phyloP scores from a whole-genome alignment of 2,329 filamentous ascomycete species.

The Clonostachys byssicola region DNA sequence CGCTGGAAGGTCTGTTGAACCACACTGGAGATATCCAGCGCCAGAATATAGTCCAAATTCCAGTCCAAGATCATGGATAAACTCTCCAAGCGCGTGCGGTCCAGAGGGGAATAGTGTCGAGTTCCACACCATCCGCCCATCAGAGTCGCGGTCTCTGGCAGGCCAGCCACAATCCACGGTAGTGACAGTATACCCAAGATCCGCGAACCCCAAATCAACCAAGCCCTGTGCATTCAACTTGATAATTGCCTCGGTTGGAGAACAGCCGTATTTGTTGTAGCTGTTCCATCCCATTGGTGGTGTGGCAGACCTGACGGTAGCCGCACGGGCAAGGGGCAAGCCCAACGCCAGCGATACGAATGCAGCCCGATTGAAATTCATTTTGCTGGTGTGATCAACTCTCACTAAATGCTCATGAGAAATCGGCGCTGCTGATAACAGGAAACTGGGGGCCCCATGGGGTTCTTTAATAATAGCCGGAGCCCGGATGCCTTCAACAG shows the following conservation, averaged over 20 bases:
- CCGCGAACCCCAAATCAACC: slow-evolving; percentile 42
- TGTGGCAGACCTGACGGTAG: slow-evolving; percentile 7
- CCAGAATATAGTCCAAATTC: slow-evolving; percentile 53
- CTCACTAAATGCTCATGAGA: too few species aligned
- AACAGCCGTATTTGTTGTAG: slow-evolving; percentile 44
- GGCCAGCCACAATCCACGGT: slow-evolving; percentile 58
- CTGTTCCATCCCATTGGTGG: slow-evolving; percentile 53
- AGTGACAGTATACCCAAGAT: slow-evolving; percentile 50
- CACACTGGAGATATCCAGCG: slow-evolving; percentile 37
- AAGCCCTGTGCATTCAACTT: slow-evolving; percentile 45
- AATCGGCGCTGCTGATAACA: too few species aligned
- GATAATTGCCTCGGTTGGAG: slow-evolving; percentile 29
- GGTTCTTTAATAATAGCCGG: too few species aligned
- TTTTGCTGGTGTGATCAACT: too few species aligned
- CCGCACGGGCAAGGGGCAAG: too few species aligned
- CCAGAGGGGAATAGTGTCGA: slow-evolving; percentile 42
- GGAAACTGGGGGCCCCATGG: too few species aligned
- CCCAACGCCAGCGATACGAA: too few species aligned
- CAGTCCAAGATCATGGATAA: slow-evolving; percentile 40
- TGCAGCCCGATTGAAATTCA: too few species aligned
- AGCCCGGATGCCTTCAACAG: too few species aligned
- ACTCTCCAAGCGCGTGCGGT: slow-evolving; percentile 41
- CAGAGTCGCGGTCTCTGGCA: slow-evolving; percentile 24
- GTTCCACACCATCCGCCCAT: slow-evolving; percentile 46
- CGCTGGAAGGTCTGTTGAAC: slow-evolving; percentile 33